phyloP scores from a whole-genome alignment of 1,284 basidiomycete species.

The Trametes versicolor region DNA sequence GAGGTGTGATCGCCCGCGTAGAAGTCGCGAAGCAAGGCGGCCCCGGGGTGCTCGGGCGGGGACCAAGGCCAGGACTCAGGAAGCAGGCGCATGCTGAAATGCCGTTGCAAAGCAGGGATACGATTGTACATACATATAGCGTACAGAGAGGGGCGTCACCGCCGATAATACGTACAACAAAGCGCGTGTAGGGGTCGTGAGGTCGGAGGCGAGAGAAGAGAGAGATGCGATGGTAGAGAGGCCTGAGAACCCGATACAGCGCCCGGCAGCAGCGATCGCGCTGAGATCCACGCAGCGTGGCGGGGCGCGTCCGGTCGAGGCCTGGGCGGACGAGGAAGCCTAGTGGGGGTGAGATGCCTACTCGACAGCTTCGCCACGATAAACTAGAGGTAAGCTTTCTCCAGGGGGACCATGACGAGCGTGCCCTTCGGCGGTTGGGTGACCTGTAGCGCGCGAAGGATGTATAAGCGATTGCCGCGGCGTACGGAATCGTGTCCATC shows the following conservation, averaged over 20 bases:
- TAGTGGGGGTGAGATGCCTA: constrained; percentile 18
- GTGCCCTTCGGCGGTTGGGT: constrained; percentile 41
- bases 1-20: neutral
- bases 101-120: neutral
- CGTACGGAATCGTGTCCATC: neutral
- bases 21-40: neutral
- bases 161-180: constrained; percentile 18
- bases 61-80: neutral
- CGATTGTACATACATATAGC: constrained; percentile 9
- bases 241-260: neutral
- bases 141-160: neutral
- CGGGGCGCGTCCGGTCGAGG: neutral
- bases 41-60: neutral
- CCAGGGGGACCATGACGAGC: constrained; percentile 36
- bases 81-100: neutral
- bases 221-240: neutral
- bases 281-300: neutral
- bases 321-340: neutral
- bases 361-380: constrained; percentile 17
- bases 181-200: neutral
- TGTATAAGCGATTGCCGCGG: neutral
- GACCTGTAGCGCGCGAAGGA: constrained; percentile 22
- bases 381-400: constrained; percentile 33
- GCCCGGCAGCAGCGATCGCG: neutral
- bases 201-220: neutral